Base-by-base conservation (phyloP, 1,139 yeast genomes). In the Debaryomycetaceae sp. region DNA sequence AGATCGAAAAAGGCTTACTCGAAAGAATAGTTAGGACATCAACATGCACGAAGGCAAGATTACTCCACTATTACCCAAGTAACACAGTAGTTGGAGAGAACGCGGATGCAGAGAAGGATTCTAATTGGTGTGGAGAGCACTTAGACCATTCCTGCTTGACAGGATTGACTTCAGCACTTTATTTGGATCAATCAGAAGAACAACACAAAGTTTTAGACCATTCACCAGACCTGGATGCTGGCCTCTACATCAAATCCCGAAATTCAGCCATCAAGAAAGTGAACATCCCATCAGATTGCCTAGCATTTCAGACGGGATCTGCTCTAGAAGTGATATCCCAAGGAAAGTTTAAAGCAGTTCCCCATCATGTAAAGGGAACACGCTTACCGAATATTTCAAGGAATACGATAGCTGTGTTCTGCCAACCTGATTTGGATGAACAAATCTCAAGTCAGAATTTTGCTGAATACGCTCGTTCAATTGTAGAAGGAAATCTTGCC, bases 231-330 rank as follows among this genome's bases (percentile, higher is more conserved):
- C 65, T 75, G 0, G 59, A 58, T 1, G 65, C 83, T 0, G 87
- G 87, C 0, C 65, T 82, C 23, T 81, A 76, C 54, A 81, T 82
- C 42, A 66, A 71, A 31, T 71, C 75, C 54, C 66, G 87, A 36
- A 59, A 60, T 6, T 76, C 79, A 8, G 59, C 66, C 4, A 58
- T 68, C 2, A 76, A 76, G 23, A 76, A 78, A 49, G 83, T 81
- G n/a, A 59, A 64, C 35, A 81, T 82, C 37, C 86, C 87, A 0
- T 52, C 57, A 4, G 77, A 80, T 50, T 76, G 83, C 49, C 58
- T 82, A 30, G 86, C 85, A 0, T 81, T 82, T 56, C 87, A 82
- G 56, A 80, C 85, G 0, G 87, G 87, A 1, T 69, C 80, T n/a
- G 80, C 85, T 0, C 63, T 82, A 35, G 75, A 81, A 53, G 79